These are phyloP conservation scores for Starmerella kuoi DNA, from an alignment of 805 yeast species.

Conservation along the genomic window DNA sequence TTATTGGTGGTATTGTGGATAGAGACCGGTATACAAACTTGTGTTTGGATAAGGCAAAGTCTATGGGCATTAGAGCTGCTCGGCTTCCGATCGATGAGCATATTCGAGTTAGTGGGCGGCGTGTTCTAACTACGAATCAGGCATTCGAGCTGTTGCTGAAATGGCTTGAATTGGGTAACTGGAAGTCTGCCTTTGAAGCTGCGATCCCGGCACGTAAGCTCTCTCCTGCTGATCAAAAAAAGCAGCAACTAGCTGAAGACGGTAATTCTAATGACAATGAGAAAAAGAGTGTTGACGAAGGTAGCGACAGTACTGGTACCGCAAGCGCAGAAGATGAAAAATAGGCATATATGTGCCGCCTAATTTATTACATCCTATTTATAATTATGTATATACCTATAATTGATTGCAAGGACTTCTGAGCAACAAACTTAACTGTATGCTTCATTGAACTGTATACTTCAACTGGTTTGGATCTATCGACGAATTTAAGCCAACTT, in stretches of 20 bases:
- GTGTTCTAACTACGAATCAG: constrained; percentile 85
- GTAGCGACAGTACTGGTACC: too few species aligned
- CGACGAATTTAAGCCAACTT: too few species aligned
- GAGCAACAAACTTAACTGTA: too few species aligned
- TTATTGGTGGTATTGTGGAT: constrained; percentile 93
- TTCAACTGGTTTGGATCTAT: too few species aligned
- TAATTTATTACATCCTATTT: too few species aligned
- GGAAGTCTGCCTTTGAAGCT: constrained; percentile 79
- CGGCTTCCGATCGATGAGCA: constrained; percentile 79
- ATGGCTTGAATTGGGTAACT: constrained; percentile 66
- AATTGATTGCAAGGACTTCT: too few species aligned
- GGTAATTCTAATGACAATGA: too few species aligned
- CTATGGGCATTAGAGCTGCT: constrained; percentile 57
- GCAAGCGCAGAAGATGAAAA: too few species aligned
- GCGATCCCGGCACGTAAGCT: constrained; percentile 72
- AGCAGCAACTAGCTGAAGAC: neutral
- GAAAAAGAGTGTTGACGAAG: too few species aligned
- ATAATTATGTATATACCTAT: too few species aligned
- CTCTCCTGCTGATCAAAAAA: neutral
- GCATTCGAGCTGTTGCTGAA: constrained; percentile 78
- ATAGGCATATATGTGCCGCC: too few species aligned
- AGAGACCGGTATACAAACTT: constrained; percentile 76
- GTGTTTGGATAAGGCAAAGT: constrained; percentile 70
- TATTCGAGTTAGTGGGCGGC: constrained; percentile 71
- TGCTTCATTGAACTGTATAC: too few species aligned